Conservation (phyloP, 441 rosid genomes). For the Capsella rubella region DNA sequence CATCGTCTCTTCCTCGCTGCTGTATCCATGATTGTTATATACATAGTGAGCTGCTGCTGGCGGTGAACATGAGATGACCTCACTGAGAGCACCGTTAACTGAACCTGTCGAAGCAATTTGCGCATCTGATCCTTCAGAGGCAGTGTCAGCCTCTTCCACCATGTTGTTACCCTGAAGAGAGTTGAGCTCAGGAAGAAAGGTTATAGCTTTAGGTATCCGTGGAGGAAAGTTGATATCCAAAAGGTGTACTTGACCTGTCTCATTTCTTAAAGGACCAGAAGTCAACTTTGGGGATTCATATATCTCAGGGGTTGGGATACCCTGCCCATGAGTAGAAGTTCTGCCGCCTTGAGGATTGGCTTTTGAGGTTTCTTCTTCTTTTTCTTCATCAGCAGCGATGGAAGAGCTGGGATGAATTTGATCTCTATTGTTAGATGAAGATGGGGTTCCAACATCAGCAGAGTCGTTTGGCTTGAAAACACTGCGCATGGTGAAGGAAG, state of each 20-base stretch:
- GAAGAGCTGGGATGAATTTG: slow-evolving; percentile 55
- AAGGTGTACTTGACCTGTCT: slow-evolving; percentile 61
- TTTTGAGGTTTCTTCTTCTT: slow-evolving; percentile 54
- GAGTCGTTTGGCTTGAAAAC: slow-evolving; percentile 77
- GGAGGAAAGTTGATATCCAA: slow-evolving; percentile 93
- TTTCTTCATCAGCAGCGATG: slow-evolving; percentile 43
- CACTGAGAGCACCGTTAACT: slow-evolving; percentile 70
- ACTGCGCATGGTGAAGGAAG: slow-evolving; percentile 80
- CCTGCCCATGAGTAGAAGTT: slow-evolving; percentile 60
- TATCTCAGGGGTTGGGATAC: slow-evolving; percentile 90
- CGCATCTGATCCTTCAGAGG: slow-evolving; percentile 63
- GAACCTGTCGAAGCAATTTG: slow-evolving; percentile 77
- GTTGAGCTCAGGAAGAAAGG: slow-evolving; percentile 42
- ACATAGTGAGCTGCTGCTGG: slow-evolving; percentile 59
- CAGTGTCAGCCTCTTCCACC: slow-evolving; percentile 57
- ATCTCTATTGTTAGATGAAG: slow-evolving; percentile 63
- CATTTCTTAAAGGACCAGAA: slow-evolving; percentile 71
- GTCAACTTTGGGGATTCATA: slow-evolving; percentile 82
- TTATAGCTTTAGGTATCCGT: slow-evolving; percentile 51
- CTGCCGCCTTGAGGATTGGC: slow-evolving; percentile 49
- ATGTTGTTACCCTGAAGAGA: slow-evolving; percentile 23
- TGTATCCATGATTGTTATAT: slow-evolving; percentile 60
- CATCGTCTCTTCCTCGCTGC: slow-evolving; percentile 95
- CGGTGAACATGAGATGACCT: slow-evolving; percentile 79
- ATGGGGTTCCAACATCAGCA: slow-evolving; percentile 65